phyloP scores from a whole-genome alignment of 768 basidiomycete species.

The Pleurotus cornucopiae region DNA sequence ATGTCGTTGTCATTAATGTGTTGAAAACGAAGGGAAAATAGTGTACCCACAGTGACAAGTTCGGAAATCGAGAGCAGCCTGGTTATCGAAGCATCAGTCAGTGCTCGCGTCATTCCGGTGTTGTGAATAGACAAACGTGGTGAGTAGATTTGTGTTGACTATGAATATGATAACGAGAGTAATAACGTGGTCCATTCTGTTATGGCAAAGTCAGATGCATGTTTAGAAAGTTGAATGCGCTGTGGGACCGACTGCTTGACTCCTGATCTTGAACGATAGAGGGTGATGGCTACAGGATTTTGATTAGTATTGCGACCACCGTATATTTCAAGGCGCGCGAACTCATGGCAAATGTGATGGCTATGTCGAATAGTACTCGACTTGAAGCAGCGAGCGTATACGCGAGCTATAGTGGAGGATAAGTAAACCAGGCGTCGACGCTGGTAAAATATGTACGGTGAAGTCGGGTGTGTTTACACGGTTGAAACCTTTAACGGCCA shows the following conservation, averaged over 20 bases:
- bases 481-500: neutral
- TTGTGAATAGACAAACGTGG: neutral
- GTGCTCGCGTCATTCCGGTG: no score
- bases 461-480: conserved; percentile 4
- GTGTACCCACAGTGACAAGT: neutral
- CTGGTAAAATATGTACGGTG: neutral
- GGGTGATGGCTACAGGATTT: neutral
- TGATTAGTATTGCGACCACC: neutral
- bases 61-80: conserved; percentile 1
- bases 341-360: conserved; percentile 2
- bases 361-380: neutral
- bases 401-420: neutral
- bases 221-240: neutral
- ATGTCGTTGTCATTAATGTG: neutral
- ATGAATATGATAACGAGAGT: conserved; percentile 7
- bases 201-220: neutral
- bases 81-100: neutral
- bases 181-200: conserved; percentile 7
- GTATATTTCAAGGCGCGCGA: neutral
- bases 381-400: neutral
- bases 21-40: neutral
- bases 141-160: conserved; percentile 9
- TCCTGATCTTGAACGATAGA: conserved; percentile 3
- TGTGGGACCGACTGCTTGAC: neutral
- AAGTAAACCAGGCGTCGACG: neutral